phyloP scores from a whole-genome alignment of 129 eudicot species.

The Helichrysum umbraculigerum region DNA sequence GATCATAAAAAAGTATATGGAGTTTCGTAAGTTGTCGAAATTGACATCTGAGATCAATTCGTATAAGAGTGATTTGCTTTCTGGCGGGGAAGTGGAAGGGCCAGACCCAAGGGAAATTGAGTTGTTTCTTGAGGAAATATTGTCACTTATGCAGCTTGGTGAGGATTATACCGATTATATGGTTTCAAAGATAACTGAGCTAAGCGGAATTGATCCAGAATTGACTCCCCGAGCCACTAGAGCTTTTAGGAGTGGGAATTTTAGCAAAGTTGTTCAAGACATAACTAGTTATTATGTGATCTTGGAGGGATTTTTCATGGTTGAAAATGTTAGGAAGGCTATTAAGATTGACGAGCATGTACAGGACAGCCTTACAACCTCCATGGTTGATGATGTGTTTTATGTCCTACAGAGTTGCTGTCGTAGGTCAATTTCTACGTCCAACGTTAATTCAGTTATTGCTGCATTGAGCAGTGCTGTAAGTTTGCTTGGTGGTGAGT shows the following conservation, averaged over 20 bases:
- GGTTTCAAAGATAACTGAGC: slow-evolving; percentile 72
- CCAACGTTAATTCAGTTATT: slow-evolving; percentile 77
- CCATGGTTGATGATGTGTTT: slow-evolving; percentile 96
- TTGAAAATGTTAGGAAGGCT: slow-evolving; percentile 96
- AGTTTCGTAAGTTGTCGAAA: slow-evolving; percentile 59
- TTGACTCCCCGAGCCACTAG: slow-evolving; percentile 78
- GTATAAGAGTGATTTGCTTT: slow-evolving; percentile 60
- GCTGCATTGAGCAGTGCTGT: slow-evolving; percentile 71
- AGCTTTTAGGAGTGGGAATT: slow-evolving; percentile 80
- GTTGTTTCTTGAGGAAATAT: slow-evolving; percentile 74
- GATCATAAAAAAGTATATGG: slow-evolving; percentile 81
- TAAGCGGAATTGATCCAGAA: slow-evolving; percentile 77
- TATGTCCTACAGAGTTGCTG: slow-evolving; percentile 89
- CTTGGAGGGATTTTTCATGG: slow-evolving; percentile 91
- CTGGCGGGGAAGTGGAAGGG: slow-evolving; percentile 73
- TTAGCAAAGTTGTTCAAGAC: slow-evolving; percentile 82
- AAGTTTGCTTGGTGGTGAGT: slow-evolving; percentile 81
- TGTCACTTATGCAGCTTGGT: slow-evolving; percentile 77
- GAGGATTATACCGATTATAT: slow-evolving; percentile 88
- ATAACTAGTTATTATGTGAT: slow-evolving; percentile 81
- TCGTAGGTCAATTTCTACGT: slow-evolving; percentile 77
- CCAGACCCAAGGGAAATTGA: slow-evolving; percentile 93
- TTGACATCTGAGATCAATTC: slow-evolving; percentile 78
- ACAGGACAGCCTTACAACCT: slow-evolving; percentile 77
- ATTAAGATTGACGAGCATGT: slow-evolving; percentile 82